phyloP scores from a whole-genome alignment of 2,329 filamentous ascomycete genomes.

The Zymoseptoria brevis region DNA sequence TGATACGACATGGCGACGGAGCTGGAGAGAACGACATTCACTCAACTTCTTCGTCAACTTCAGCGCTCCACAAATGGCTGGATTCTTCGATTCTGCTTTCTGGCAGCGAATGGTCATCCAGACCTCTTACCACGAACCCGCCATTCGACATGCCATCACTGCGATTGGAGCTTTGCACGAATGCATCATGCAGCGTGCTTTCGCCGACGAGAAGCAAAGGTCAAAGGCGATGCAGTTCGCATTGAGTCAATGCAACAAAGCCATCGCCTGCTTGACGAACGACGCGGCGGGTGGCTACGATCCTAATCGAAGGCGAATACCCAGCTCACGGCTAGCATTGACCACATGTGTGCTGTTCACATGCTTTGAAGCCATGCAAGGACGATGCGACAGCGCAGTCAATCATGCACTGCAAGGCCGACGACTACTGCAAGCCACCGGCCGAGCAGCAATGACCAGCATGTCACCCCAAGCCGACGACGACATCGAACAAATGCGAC shows the following conservation, averaged over 20 bases:
- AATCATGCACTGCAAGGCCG: slow-evolving; percentile 27
- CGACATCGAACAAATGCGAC: slow-evolving; percentile 27
- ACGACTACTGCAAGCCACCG: slow-evolving; percentile 22
- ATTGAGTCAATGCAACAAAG: slow-evolving; percentile 27
- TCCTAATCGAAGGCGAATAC: slow-evolving; percentile 12
- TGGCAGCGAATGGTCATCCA: slow-evolving; percentile 29
- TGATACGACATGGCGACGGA: slow-evolving; percentile 26
- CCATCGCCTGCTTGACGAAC: slow-evolving; percentile 25
- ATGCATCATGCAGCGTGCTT: slow-evolving; percentile 26
- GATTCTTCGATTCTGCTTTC: slow-evolving; percentile 28
- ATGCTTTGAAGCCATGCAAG: slow-evolving; percentile 30
- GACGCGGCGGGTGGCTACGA: slow-evolving; percentile 13
- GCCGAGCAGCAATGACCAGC: slow-evolving; percentile 11
- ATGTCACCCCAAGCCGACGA: slow-evolving; percentile 22
- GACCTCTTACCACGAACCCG: slow-evolving; percentile 27
- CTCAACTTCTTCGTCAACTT: slow-evolving; percentile 29
- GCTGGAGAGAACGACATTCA: slow-evolving; percentile 27
- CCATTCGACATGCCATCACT: slow-evolving; percentile 28
- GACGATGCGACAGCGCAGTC: slow-evolving; percentile 28
- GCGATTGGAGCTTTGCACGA: slow-evolving; percentile 29
- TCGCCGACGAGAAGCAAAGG: slow-evolving; percentile 25
- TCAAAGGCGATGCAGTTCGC: slow-evolving; percentile 28
- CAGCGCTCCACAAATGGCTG: slow-evolving; percentile 33
- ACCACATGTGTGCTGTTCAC: slow-evolving; percentile 29
- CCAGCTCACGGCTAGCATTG: slow-evolving; percentile 22